phyloP scores from a whole-genome alignment of 306 rosid genomes.

The Comarum palustre region DNA sequence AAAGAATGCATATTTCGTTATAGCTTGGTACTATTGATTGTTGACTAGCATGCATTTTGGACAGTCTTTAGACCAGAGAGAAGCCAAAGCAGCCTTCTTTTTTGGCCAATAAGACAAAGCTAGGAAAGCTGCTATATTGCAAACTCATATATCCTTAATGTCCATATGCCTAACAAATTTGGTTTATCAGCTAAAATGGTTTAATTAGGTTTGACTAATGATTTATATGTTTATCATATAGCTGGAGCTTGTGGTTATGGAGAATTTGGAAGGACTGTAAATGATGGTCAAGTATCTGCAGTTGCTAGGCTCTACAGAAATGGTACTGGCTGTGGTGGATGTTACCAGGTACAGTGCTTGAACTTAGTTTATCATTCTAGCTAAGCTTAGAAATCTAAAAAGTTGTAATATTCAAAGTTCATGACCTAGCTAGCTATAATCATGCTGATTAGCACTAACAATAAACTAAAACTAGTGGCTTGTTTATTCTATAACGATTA shows the following conservation, averaged over 20 bases:
- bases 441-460: constrained; percentile 11
- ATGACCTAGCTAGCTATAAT: background rate
- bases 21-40: background rate
- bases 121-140: background rate
- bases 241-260: constrained; percentile 93
- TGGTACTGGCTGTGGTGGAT: constrained; percentile 84
- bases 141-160: background rate
- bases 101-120: background rate
- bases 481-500: background rate
- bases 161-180: background rate
- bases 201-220: background rate
- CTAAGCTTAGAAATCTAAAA: background rate
- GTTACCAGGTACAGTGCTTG: constrained; percentile 56
- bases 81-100: background rate
- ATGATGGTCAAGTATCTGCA: constrained; percentile 72
- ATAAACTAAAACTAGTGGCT: background rate
- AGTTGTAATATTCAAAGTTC: background rate
- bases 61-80: background rate
- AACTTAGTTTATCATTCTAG: background rate
- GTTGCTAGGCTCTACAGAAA: constrained; percentile 62
- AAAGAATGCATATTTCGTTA: background rate
- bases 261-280: constrained; percentile 68
- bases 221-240: constrained; percentile 13
- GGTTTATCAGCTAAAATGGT: background rate
- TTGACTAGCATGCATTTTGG: background rate